phyloP scores from a whole-genome alignment of 139 green algal species.

The Tetraselmis chui region DNA sequence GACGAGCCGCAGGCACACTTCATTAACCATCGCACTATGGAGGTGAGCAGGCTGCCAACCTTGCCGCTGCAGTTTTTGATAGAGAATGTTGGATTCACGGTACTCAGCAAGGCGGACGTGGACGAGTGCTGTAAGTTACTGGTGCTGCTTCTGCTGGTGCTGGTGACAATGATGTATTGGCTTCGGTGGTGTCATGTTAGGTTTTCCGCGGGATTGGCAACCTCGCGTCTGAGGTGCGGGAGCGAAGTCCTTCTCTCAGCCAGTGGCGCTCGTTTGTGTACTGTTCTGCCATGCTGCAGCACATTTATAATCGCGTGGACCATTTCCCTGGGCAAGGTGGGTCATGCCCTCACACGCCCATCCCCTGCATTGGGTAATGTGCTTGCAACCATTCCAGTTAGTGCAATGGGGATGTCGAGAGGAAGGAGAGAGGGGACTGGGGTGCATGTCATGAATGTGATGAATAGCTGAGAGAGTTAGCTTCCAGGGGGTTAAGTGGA shows the following conservation, averaged over 20 bases:
- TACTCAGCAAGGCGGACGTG: background rate
- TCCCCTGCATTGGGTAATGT: background rate
- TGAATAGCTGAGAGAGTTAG: no score
- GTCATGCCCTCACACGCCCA: background rate
- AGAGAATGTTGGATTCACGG: constrained; percentile 14
- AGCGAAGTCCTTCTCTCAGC: constrained; percentile 50
- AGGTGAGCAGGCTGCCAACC: constrained; percentile 47
- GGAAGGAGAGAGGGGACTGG: no score
- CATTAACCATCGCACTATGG: constrained; percentile 93
- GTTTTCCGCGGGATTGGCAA: constrained; percentile 43
- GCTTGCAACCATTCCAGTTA: no score
- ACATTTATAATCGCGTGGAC: background rate
- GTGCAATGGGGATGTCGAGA: no score
- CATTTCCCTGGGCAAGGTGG: background rate
- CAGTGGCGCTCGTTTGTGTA: constrained; percentile 86
- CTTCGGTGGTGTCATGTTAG: no score
- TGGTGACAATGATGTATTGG: no score
- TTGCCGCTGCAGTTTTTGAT: no score
- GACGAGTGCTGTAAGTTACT: background rate
- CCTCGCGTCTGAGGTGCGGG: constrained; percentile 39
- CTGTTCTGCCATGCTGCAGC: constrained; percentile 38
- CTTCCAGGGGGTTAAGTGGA: no score
- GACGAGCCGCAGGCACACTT: constrained; percentile 85
- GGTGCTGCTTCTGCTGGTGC: background rate
- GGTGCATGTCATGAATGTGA: no score